Base-by-base conservation (phyloP, 1,284 basidiomycete species). In the Ustilago esculenta region DNA sequence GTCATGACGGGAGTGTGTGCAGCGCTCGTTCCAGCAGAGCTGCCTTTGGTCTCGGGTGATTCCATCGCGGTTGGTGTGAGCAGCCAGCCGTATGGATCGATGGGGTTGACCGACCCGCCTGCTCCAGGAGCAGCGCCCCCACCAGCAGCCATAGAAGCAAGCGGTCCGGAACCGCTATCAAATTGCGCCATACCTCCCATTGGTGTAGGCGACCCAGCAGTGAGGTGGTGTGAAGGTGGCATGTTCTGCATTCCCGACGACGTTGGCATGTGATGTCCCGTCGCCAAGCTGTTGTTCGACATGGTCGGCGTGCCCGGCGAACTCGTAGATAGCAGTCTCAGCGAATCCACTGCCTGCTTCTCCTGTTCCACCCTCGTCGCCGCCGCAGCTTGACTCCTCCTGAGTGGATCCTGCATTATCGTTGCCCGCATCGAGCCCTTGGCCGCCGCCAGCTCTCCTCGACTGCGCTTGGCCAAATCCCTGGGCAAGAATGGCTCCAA, bases 21-120 rank as follows among this genome's bases (percentile, higher is more conserved):
- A 10, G 57, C 49, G 35, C 47, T 51, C 12, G 51, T 54, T 5
- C 30, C 43, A 2, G 39, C 27, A 4, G 66, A 63, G 15, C 23
- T 45, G n/a, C 18, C 18, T 42, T 49, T 65, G 23, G 54, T 39
- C 1, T 69, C 66, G 15, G 67, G 67, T 14, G 56, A 59, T 18
- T 65, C 67, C 11, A 59, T 18, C 3, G 55, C 60, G 3, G 60
- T 70, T 0, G 67, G 67, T 1, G 67, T 70, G 29, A 70, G 60
- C 15, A 70, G 46, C 67, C 67, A 70, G 18, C 67, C 67, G 24
- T 70, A 70, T 5, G 67, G 67, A 17, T 70, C 67, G 45, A 70
- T 69, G 20, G 66, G 66, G 18, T 69, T 69, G 17, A 54, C 29
- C 24, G 30, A 34, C 18, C 43, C 34, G 5, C 35, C 33, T 3